Conservation (phyloP, 345 rosid species). For the Camelina neglecta region DNA sequence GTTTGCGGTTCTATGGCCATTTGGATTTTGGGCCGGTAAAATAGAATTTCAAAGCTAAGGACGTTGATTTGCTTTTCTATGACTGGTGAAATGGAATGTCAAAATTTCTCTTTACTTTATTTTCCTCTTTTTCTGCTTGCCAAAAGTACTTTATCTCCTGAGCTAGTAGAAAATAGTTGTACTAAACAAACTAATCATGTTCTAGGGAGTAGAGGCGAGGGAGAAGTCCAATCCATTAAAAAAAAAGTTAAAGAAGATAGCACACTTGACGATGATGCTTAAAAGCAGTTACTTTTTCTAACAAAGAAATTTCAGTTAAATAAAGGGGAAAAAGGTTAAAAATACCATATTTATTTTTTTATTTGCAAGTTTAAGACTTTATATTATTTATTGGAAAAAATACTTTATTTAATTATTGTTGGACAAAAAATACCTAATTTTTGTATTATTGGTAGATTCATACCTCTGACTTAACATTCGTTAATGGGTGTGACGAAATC, state of each 20-base stretch:
- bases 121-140: not conserved
- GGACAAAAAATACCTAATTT: too few relatives aligned
- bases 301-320: not conserved
- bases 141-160: not conserved
- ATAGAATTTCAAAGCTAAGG: slow-evolving; percentile 28
- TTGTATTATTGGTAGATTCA: too few relatives aligned
- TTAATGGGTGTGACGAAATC: too few relatives aligned
- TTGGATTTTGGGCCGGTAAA: slow-evolving; percentile 26
- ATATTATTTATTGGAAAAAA: too few relatives aligned
- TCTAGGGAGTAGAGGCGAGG: not conserved
- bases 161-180: too few relatives aligned
- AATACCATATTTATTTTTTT: too few relatives aligned
- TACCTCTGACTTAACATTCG: too few relatives aligned
- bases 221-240: not conserved
- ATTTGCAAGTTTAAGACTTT: too few relatives aligned
- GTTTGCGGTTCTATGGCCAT: slow-evolving; percentile 14
- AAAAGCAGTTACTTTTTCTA: not conserved
- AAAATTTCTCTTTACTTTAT: not conserved
- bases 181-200: not conserved
- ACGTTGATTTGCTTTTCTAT: slow-evolving; percentile 24
- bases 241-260: not conserved
- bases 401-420: too few relatives aligned
- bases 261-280: not conserved
- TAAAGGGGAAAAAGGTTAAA: too few relatives aligned
- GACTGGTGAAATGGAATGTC: slow-evolving; percentile 22